Evolutionary conservation across 2,329 filamentous ascomycete genomes (phyloP).

Genomic region (Verticillium isaacii): DNA sequence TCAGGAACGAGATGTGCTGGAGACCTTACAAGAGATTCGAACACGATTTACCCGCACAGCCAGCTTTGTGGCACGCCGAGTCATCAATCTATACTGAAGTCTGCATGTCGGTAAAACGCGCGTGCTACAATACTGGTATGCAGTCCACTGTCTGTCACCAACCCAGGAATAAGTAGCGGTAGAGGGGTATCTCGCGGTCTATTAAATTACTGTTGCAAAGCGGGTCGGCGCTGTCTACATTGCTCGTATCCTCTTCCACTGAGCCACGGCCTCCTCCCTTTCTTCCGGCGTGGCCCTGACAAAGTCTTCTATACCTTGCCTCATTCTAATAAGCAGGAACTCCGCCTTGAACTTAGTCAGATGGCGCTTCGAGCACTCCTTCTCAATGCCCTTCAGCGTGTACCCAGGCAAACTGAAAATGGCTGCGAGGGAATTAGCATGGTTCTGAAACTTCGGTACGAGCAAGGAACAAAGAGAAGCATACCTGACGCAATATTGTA

Average conservation of each 20-base stretch:
- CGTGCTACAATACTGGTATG: no score
- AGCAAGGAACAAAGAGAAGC: not conserved
- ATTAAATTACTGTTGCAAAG: not conserved
- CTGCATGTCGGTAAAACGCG: no score
- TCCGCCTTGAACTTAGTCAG: constrained; percentile 26
- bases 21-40: no score
- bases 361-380: constrained; percentile 33
- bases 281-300: constrained; percentile 14
- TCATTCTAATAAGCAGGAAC: constrained; percentile 23
- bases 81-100: no score
- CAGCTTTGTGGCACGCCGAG: no score
- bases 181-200: not conserved
- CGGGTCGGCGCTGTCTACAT: not conserved
- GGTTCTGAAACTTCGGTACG: no score
- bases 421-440: constrained; percentile 21
- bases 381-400: constrained; percentile 48
- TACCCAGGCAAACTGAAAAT: constrained; percentile 45
- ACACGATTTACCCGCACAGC: no score
- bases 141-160: no score
- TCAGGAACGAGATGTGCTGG: no score
- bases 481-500: constrained; percentile 36
- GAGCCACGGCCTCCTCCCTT: constrained; percentile 17
- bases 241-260: constrained; percentile 16
- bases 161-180: not conserved
- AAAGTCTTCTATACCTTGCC: constrained; percentile 24